Evolutionary conservation across 2,329 filamentous ascomycete genomes (phyloP), one percentile per base, ranked within the genome.

Genomic region (Diaporthe citriasiana): DNA sequence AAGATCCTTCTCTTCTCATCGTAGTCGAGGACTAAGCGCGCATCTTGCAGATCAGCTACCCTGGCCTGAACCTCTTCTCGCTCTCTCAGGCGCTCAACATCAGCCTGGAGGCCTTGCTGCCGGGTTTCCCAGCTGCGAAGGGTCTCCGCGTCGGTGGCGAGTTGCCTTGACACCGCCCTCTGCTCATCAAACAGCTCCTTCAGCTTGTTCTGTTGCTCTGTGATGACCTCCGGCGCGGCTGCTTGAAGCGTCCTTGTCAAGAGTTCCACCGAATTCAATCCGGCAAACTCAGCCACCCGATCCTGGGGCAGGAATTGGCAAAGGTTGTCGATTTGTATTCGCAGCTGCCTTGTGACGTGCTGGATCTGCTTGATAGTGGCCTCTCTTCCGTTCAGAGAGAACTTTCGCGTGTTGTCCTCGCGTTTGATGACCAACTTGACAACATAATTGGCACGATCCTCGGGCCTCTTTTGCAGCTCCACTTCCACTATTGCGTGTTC

Each of bases 261-360:
- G 27, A 98, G 89, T 57, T 97, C 93, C 17, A 97, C 87, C 0
- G 96, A 93, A 12, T 91, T 93, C 77, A 97, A 90, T 7, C 90
- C 93, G 7, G 97, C 95, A 81, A 99, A 99, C 80, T 98, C 95
- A 33, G 95, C 94, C 1, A 99, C 97, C 78, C 95, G 93, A 81
- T 99, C 97, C 82, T 99, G 97, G 0, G 97, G 97, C 57, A 99
- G 85, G 79, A 99, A 99, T 81, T 99, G 97, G 82, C 97, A 99
- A 2, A 99, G 88, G 78, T 99, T 99, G 85, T 99, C 97, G 77
- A 98, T 94, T 82, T 99, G 97, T 69, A 99, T 98, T 65, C 93
- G 93, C 79, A 97, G 91, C 13, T 87, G 88, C 74, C 87, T 89
- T 75, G 93, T 93, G 65, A 98, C 85, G 13, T 87, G 84, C 78